A percentile compares a stretch with the other conserved stretches of the same genome.
These are phyloP conservation scores for Penicillium egyptiacum DNA, from an alignment of 495 filamentous ascomycete genomes.

Conservation along the genomic window DNA sequence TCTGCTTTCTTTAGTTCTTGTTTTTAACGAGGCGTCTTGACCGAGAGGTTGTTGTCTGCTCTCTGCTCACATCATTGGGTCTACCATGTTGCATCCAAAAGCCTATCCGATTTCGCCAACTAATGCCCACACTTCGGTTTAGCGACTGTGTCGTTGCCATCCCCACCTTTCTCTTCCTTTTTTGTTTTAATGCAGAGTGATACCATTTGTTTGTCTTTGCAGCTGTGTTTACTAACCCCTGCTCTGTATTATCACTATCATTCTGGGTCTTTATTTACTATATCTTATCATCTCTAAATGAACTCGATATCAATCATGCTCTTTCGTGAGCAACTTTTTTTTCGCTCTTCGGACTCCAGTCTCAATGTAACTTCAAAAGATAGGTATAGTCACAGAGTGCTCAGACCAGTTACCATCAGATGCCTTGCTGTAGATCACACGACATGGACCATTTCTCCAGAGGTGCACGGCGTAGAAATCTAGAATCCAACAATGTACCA, in stretches of 20 bases:
- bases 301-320: conserved; percentile 13
- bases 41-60: conserved; percentile 26
- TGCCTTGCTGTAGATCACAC: conserved; percentile 3
- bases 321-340: background rate
- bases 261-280: conserved; percentile 11
- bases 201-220: conserved; percentile 40
- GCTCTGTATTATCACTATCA: conserved; percentile 28
- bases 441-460: background rate
- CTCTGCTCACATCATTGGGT: conserved; percentile 25
- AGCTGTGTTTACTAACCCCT: conserved; percentile 29
- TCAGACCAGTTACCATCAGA: background rate
- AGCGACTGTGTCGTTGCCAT: conserved; percentile 26
- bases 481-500: background rate
- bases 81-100: conserved; percentile 34
- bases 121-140: conserved; percentile 21
- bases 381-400: background rate
- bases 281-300: conserved; percentile 12
- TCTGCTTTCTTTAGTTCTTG: conserved; percentile 23
- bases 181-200: conserved; percentile 37
- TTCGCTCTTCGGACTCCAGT: background rate
- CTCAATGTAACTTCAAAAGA: background rate
- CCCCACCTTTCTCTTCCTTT: conserved; percentile 13
- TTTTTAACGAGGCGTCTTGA: conserved; percentile 30
- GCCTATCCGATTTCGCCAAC: conserved; percentile 25
- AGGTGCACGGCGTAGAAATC: background rate